Percentiles rank a stretch among this genome's conserved stretches.
Evolutionary conservation across 345 rosid species (phyloP).

Genomic region (Isatis tinctoria): DNA sequence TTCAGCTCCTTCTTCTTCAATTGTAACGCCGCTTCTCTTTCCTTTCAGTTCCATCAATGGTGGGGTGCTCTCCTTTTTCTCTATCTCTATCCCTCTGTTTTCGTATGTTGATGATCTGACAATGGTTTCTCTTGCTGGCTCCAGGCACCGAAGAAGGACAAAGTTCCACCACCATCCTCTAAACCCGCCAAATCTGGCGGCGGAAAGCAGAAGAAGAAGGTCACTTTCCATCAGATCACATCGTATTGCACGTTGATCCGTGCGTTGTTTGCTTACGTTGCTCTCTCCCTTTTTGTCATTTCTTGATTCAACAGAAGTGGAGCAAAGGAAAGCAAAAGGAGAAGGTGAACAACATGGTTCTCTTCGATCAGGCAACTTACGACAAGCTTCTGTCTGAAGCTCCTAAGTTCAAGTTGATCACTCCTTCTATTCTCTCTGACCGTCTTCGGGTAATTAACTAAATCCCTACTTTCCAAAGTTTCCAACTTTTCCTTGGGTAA

Average conservation of each 20-base stretch:
- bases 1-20: background rate
- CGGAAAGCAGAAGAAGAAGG: constrained; percentile 37
- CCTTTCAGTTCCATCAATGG: background rate
- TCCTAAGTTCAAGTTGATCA: constrained; percentile 48
- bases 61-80: background rate
- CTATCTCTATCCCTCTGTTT: background rate
- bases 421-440: constrained; percentile 47
- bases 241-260: background rate
- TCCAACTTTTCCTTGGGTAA: background rate
- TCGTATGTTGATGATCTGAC: background rate
- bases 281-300: background rate
- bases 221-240: background rate
- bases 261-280: background rate
- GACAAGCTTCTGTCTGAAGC: constrained; percentile 51
- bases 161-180: constrained; percentile 36
- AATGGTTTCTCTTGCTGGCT: background rate
- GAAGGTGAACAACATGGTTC: constrained; percentile 61
- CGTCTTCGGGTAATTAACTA: constrained; percentile 35
- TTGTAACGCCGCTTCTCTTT: background rate
- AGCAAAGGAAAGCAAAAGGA: constrained; percentile 62
- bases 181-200: constrained; percentile 38
- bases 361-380: constrained; percentile 51
- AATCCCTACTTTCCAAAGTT: background rate
- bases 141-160: constrained; percentile 32
- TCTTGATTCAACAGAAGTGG: constrained; percentile 38